These are phyloP conservation scores for Actinomucor elegans DNA, from an alignment of 371 early-diverging fungal genomes.

Conservation along the genomic window DNA sequence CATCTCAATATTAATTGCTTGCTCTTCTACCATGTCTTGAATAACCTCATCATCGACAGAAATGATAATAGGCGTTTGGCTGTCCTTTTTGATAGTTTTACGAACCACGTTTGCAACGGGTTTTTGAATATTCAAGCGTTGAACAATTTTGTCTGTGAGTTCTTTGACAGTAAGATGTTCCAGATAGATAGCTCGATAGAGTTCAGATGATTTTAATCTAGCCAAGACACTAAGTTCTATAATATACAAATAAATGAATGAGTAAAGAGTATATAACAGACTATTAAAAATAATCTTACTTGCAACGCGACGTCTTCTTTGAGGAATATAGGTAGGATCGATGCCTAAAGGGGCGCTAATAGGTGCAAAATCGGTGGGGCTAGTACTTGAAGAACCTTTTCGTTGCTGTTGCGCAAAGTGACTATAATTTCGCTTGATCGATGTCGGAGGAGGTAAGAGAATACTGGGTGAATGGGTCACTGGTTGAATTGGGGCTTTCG, in stretches of 20 bases:
- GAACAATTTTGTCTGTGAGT: constrained; percentile 33
- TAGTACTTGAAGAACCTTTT: background rate
- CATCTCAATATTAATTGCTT: constrained; percentile 51
- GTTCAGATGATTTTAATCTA: constrained; percentile 39
- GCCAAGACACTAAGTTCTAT: constrained; percentile 49
- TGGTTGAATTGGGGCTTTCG: background rate
- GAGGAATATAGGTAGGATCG: constrained; percentile 40
- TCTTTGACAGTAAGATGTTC: constrained; percentile 51
- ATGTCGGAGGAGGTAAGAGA: constrained; percentile 1
- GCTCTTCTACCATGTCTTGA: constrained; percentile 54
- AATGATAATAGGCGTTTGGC: constrained; percentile 34
- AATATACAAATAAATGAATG: background rate
- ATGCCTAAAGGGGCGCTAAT: constrained; percentile 14
- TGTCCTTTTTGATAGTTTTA: constrained; percentile 19
- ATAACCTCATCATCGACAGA: constrained; percentile 54
- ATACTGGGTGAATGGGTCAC: background rate
- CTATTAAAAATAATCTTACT: constrained; percentile 21
- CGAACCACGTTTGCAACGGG: constrained; percentile 13
- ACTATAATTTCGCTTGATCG: constrained; percentile 6
- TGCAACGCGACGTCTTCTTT: constrained; percentile 27
- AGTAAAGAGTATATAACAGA: background rate
- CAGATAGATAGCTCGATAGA: constrained; percentile 53
- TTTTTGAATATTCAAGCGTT: constrained; percentile 41
- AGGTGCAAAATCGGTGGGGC: background rate
- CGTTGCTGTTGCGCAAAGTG: background rate